Evolutionary conservation across 495 filamentous ascomycete genomes (phyloP).

Genomic region (Hypoxylon crocopeplum): DNA sequence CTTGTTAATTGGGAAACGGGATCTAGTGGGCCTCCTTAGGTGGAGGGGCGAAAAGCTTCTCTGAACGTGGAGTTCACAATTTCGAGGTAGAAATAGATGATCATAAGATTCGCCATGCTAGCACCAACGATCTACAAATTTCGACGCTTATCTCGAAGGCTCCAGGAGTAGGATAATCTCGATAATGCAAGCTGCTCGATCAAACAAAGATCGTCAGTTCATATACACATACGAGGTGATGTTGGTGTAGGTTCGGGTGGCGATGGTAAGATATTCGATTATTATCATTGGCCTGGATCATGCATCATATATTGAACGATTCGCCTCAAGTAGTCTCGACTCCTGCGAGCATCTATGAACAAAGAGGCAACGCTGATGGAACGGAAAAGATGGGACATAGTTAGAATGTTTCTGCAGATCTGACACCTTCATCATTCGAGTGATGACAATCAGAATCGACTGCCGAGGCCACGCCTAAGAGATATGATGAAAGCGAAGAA

Average conservation of each 20-base stretch:
- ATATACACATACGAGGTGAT: not conserved
- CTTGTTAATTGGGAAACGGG: conserved; percentile 11
- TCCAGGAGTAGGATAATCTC: not conserved
- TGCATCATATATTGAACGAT: conserved; percentile 14
- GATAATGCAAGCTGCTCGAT: conserved; percentile 11
- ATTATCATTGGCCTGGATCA: conserved; percentile 12
- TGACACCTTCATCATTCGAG: conserved; percentile 18
- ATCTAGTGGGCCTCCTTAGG: conserved; percentile 3
- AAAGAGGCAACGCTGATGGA: no score
- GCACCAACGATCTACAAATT: not conserved
- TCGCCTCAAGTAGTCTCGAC: not conserved
- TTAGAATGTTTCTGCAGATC: conserved; percentile 1
- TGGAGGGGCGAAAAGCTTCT: conserved; percentile 25
- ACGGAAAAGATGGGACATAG: not conserved
- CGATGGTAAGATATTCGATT: conserved; percentile 24
- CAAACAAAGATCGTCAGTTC: conserved; percentile 25
- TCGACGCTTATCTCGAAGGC: not conserved
- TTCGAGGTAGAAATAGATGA: no score
- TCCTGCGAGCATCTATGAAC: no score
- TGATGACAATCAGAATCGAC: no score
- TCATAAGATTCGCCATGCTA: no score
- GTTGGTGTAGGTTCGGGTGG: conserved; percentile 7
- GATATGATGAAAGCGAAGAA: not conserved
- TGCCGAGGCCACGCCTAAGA: not conserved
- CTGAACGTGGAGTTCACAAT: conserved; percentile 5